phyloP scores from a whole-genome alignment of 2,329 filamentous ascomycete species.

The Talaromyces pinophilus region DNA sequence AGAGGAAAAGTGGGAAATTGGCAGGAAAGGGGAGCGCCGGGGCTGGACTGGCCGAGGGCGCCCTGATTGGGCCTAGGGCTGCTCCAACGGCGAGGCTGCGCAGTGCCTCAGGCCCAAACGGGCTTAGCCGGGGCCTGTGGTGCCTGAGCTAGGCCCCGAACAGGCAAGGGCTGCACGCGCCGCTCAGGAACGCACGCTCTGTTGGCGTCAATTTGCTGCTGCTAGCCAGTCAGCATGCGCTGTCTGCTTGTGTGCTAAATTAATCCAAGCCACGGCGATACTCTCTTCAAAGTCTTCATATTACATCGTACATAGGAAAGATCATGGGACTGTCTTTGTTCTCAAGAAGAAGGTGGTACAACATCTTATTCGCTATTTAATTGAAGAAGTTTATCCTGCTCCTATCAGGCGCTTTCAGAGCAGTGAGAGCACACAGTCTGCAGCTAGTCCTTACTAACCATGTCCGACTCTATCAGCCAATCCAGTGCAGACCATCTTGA shows the following conservation, averaged over 20 bases:
- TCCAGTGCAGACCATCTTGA: not conserved
- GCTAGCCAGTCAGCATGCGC: not conserved
- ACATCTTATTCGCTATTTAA: not conserved
- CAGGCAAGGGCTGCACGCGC: not conserved
- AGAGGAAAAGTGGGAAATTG: conserved; percentile 37
- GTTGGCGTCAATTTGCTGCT: conserved; percentile 5
- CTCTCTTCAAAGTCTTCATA: not conserved
- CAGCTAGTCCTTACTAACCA: not conserved
- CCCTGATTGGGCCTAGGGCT: not conserved
- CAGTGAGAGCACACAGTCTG: not conserved
- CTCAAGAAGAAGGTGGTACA: not conserved
- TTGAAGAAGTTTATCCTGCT: not conserved
- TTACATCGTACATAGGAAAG: not conserved
- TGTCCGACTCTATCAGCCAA: not conserved
- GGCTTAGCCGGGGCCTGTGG: conserved; percentile 2
- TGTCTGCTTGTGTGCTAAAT: not conserved
- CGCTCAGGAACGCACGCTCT: conserved; percentile 17
- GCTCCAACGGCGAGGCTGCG: not conserved
- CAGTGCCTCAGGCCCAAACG: conserved; percentile 4
- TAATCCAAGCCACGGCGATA: conserved; percentile 6
- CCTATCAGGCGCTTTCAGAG: not conserved
- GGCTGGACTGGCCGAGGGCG: conserved; percentile 7
- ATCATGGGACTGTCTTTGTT: not conserved
- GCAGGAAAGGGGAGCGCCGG: conserved; percentile 15
- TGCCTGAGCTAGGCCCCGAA: conserved; percentile 11